Conservation (phyloP, 108 stramenopile genomes). For the Thalassiosira profunda region DNA sequence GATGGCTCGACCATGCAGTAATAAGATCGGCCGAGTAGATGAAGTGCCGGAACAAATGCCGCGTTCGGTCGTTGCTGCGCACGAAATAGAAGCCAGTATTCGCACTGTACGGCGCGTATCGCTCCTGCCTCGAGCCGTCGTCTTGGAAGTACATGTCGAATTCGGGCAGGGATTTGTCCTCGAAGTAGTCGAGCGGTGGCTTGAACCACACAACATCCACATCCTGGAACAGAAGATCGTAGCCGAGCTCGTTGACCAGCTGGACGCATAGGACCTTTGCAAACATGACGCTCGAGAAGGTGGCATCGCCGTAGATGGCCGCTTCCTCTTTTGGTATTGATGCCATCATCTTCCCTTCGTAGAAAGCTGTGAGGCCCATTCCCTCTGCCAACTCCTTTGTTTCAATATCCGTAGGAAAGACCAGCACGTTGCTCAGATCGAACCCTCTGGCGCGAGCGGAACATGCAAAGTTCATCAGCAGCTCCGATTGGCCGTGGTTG, state of each 20-base stretch:
- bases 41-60: slow-evolving; percentile 70
- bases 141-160: slow-evolving; percentile 81
- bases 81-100: slow-evolving; percentile 93
- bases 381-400: slow-evolving; percentile 75
- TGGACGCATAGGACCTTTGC: slow-evolving; percentile 85
- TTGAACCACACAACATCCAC: slow-evolving; percentile 74
- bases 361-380: slow-evolving; percentile 73
- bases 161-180: slow-evolving; percentile 27
- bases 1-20: slow-evolving; percentile 67
- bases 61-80: slow-evolving; percentile 62
- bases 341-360: slow-evolving; percentile 78
- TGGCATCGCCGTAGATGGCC: slow-evolving; percentile 72
- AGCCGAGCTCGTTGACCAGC: slow-evolving; percentile 61
- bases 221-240: slow-evolving; percentile 91
- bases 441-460: slow-evolving; percentile 54
- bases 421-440: slow-evolving; percentile 60
- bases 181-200: slow-evolving; percentile 39
- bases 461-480: slow-evolving; percentile 66
- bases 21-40: slow-evolving; percentile 72
- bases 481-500: slow-evolving; percentile 52
- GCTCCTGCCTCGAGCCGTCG: slow-evolving; percentile 68
- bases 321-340: slow-evolving; percentile 62
- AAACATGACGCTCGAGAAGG: slow-evolving; percentile 90
- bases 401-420: slow-evolving; percentile 83
- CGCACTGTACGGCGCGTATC: slow-evolving; percentile 66